Percentiles rank a stretch among this genome's conserved stretches.
Evolutionary conservation across 2,329 filamentous ascomycete species (phyloP).

Genomic region (Cadophora gregata): DNA sequence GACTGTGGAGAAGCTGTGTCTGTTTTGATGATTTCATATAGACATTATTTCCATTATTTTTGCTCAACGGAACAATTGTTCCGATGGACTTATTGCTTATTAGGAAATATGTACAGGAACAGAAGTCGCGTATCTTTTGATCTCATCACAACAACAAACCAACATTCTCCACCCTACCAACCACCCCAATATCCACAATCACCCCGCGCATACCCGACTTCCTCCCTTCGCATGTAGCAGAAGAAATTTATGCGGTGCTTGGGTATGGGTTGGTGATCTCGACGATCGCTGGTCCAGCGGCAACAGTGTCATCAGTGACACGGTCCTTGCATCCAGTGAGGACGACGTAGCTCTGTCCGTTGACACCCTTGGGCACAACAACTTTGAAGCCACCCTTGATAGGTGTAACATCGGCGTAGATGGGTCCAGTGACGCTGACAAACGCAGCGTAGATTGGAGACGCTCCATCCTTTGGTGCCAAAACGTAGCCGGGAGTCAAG

Average conservation of each 20-base stretch:
- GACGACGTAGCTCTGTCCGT: slow-evolving; percentile 49
- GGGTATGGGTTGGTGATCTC: slow-evolving; percentile 39
- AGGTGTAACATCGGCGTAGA: slow-evolving; percentile 40
- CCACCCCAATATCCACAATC: not conserved
- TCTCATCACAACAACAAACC: not conserved
- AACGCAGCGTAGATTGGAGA: slow-evolving; percentile 47
- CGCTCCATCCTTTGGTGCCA: slow-evolving; percentile 33
- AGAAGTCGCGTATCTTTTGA: not conserved
- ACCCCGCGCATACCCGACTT: slow-evolving; percentile 26
- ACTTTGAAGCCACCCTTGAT: slow-evolving; percentile 40
- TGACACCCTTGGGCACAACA: slow-evolving; percentile 44
- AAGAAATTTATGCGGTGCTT: slow-evolving; percentile 18
- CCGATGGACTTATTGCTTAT: slow-evolving; percentile 8
- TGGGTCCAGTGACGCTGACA: slow-evolving; percentile 48
- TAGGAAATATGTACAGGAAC: slow-evolving; percentile 10
- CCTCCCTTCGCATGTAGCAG: slow-evolving; percentile 31
- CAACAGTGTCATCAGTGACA: slow-evolving; percentile 46
- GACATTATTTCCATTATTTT: slow-evolving; percentile 4
- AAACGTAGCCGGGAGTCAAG: slow-evolving; percentile 39
- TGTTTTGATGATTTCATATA: not conserved
- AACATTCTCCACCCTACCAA: not conserved
- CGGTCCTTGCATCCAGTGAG: slow-evolving; percentile 46
- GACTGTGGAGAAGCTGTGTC: not conserved
- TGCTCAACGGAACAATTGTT: not conserved
- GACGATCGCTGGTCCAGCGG: slow-evolving; percentile 46